A percentile compares a stretch with the other conserved stretches of the same genome.
phyloP scores from a whole-genome alignment of 257 asterid species.

The Solanum corneliomulleri region DNA sequence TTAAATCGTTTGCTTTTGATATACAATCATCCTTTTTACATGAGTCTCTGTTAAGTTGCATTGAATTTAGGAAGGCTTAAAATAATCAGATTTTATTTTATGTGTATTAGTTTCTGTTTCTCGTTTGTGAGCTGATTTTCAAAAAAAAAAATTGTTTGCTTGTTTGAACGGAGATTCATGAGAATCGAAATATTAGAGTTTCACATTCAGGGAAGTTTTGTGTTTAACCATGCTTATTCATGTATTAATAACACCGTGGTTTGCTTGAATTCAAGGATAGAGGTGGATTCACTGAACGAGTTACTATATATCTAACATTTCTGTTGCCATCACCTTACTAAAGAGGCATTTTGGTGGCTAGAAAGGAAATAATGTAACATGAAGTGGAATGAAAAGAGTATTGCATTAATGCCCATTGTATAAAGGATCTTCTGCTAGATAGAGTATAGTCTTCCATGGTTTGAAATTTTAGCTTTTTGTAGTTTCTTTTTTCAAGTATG shows the following conservation, averaged over 20 bases:
- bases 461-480: neutral
- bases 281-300: neutral
- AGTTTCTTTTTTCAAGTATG: no score
- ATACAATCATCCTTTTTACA: no score
- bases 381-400: neutral
- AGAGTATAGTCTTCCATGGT: neutral
- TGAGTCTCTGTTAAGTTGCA: no score
- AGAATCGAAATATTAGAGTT: neutral
- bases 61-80: no score
- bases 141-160: no score
- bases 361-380: neutral
- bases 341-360: neutral
- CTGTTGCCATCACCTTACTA: neutral
- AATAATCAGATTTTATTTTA: neutral
- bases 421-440: neutral
- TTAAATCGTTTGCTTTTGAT: no score
- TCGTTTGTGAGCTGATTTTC: neutral
- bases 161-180: neutral
- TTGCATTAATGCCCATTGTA: neutral
- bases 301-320: no score
- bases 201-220: neutral
- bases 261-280: neutral
- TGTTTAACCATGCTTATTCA: neutral
- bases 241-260: neutral
- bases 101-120: neutral